phyloP scores from a whole-genome alignment of 306 rosid species.

The Quillaja saponaria region DNA sequence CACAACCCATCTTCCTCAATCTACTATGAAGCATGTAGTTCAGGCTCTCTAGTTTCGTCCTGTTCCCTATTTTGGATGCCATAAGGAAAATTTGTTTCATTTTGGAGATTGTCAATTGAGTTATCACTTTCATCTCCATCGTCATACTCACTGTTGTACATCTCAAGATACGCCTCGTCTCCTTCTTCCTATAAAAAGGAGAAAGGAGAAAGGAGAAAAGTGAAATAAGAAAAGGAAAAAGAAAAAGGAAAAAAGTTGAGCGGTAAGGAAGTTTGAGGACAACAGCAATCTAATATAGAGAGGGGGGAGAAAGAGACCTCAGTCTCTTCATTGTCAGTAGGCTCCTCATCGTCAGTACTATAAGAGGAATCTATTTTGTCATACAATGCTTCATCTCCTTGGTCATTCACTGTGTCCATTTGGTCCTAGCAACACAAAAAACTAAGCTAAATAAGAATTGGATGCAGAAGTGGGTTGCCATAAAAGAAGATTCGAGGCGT shows the following conservation, averaged over 20 bases:
- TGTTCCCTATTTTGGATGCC: conserved; percentile 34
- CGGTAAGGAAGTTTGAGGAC: not conserved
- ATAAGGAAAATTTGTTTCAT: conserved; percentile 31
- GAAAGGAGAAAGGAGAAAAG: not conserved
- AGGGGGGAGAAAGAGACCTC: conserved; percentile 53
- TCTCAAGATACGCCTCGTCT: conserved; percentile 55
- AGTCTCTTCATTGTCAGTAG: conserved; percentile 57
- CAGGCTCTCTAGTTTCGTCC: no score
- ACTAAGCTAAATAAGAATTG: conserved; percentile 23
- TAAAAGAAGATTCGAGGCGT: conserved; percentile 18
- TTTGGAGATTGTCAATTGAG: conserved; percentile 31
- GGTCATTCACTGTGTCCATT: conserved; percentile 69
- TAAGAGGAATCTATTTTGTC: conserved; percentile 64
- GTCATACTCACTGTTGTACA: conserved; percentile 35
- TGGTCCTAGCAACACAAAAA: conserved; percentile 54
- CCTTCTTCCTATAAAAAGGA: conserved; percentile 44
- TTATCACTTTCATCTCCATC: conserved; percentile 42
- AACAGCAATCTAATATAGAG: not conserved
- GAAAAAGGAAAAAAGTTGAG: not conserved
- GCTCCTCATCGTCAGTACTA: no score
- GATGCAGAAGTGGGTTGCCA: conserved; percentile 16
- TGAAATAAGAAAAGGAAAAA: not conserved
- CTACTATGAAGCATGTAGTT: no score
- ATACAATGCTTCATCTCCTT: conserved; percentile 72
- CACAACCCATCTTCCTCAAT: no score